Conservation (phyloP, 345 rosid species). For the Corchorus olitorius region DNA sequence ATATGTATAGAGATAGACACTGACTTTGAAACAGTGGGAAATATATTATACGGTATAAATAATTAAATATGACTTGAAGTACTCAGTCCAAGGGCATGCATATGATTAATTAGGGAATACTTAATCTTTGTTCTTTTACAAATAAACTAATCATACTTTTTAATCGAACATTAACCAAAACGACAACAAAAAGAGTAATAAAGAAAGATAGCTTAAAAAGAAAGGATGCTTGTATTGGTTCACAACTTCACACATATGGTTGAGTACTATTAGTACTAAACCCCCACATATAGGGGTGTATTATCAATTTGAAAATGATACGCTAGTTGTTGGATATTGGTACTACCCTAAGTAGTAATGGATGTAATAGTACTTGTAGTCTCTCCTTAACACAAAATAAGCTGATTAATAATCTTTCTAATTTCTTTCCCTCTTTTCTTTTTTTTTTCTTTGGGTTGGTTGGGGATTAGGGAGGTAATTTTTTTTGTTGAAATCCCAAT, state of each 20-base stretch:
- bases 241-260: too few relatives aligned
- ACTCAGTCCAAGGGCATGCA: neutral
- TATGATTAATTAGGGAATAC: constrained; percentile 14
- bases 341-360: too few relatives aligned
- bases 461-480: too few relatives aligned
- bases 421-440: too few relatives aligned
- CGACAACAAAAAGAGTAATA: neutral
- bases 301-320: too few relatives aligned
- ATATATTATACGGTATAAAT: neutral
- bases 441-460: neutral
- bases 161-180: constrained; percentile 17
- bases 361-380: too few relatives aligned
- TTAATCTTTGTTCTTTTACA: neutral
- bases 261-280: too few relatives aligned
- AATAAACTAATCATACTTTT: constrained; percentile 5
- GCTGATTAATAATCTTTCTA: neutral
- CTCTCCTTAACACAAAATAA: neutral
- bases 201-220: constrained; percentile 20
- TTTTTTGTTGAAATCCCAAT: too few relatives aligned
- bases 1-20: constrained; percentile 17
- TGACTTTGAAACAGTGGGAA: constrained; percentile 23
- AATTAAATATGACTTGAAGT: neutral
- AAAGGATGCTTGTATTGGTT: constrained; percentile 19
- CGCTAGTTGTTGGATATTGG: too few relatives aligned
- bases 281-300: too few relatives aligned